Base-by-base conservation (phyloP, 305 asterid genomes). In the Fraxinus greggii region DNA sequence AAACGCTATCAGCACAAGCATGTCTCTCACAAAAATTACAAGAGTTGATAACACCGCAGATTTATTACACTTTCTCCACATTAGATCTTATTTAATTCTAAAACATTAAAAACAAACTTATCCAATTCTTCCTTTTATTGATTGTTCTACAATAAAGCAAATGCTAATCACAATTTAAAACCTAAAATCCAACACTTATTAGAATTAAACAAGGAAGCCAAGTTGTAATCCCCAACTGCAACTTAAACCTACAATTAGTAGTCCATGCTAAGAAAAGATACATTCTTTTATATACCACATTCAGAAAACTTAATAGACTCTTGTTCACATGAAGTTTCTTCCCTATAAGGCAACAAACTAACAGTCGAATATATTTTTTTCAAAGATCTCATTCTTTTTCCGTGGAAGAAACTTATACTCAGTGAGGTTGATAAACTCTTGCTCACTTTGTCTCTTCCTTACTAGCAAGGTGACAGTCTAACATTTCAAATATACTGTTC, bases 151-250 rank as follows among this genome's bases (percentile, higher is more conserved):
- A 28, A 29, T 69, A 69, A 69, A 69, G 38, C 75, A 69, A 29
- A 69, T 21, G 38, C 75, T 10, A 1, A n/a, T 36, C 54, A 67
- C 35, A 29, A 10, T 31, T 17, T 28, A 70, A 69, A 76, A 73
- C 80, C 69, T 83, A 74, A 21, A 65, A 51, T 5, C 32, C 40
- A 33, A 31, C 77, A 83, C 70, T 63, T 63, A n/a, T 23, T 23
- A 65, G 73, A 28, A 56, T 19, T 74, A 78, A 40, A 17, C 72
- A 73, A 3, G 78, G 72, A 65, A 72, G 35, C 36, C 48, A 70
- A 1, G 8, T 59, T 54, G 63, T 78, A 78, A 45, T 59, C 56
- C 45, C 33, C 33, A 61, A 56, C 33, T 32, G 80, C 80, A 72
- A 33, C 77, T 56, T 19, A 15, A 69, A 29, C 70, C 35, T 12